Base-by-base conservation (phyloP, 768 basidiomycete genomes). In the Leccinum fibrillosum region DNA sequence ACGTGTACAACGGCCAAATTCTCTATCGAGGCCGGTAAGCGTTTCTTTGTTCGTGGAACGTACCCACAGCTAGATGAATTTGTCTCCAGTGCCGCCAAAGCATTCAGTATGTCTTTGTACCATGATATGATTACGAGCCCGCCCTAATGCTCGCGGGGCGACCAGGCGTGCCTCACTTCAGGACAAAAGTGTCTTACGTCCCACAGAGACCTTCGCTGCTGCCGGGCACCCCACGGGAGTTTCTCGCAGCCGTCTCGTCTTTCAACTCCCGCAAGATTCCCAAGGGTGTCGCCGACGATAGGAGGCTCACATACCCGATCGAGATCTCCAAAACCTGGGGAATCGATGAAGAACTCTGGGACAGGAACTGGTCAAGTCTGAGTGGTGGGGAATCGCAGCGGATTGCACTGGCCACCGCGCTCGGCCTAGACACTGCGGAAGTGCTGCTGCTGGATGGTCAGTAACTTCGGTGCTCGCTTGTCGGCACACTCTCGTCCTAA, bases 191-290 rank as follows among this genome's bases (percentile, higher is more conserved):
- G 3, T 81, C 87, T 58, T 96, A 96, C 69, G 86, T 95, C 25
- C 93, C 94, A 1, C 94, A 96, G 72, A 79, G 94, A 42, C 88
- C 94, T 0, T 89, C 92, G 1, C 77, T 95, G n/a, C 82, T 96
- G 21, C 83, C 92, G 1, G 89, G 88, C 4, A 88, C 89, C 3
- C 94, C 94, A 0, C 77, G 80, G 23, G 85, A 88, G 58, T 91
- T 95, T 64, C 74, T 94, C 56, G 67, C 72, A 3, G 76, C 81
- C 0, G 74, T 94, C 58, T 74, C 75, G 28, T 73, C 77, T 7
- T 88, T 90, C 66, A 63, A 63, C 53, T 77, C 77, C 58, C 84
- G 74, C 71, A 74, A 67, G 49, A 58, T 62, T 1, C 65, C 65
- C 57, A 54, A 53, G 53, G 65, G 67, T 30, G 61, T 72, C 10